phyloP scores from a whole-genome alignment of 495 filamentous ascomycete species.

The Chlorociboria aeruginascens region DNA sequence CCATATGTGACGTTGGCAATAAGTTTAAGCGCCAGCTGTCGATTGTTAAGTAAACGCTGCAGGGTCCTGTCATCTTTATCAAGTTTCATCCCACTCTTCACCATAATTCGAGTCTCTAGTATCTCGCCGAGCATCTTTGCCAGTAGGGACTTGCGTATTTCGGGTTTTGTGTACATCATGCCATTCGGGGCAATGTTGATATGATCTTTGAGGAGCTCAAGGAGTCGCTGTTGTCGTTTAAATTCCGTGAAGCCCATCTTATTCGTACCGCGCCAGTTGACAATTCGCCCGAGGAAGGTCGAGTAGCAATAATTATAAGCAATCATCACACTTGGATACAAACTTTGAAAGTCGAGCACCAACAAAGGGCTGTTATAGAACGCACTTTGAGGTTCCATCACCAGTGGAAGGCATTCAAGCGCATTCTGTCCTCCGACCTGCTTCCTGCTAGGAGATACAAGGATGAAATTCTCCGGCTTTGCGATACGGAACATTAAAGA shows the following conservation, averaged over 20 bases:
- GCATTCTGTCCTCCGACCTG: constrained; percentile 94
- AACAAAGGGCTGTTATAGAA: constrained; percentile 87
- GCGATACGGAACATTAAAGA: constrained; percentile 98
- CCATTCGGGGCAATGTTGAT: constrained; percentile 95
- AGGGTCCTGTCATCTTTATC: constrained; percentile 83
- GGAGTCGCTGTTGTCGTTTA: constrained; percentile 55
- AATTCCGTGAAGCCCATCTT: constrained; percentile 94
- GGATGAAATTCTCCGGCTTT: constrained; percentile 88
- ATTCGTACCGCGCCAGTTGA: constrained; percentile 75
- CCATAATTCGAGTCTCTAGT: constrained; percentile 93
- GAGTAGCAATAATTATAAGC: constrained; percentile 99
- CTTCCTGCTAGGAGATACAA: constrained; percentile 79
- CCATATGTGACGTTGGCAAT: constrained; percentile 98
- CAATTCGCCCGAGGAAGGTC: constrained; percentile 79
- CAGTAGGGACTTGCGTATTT: constrained; percentile 77
- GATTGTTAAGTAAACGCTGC: constrained; percentile 82
- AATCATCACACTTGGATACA: constrained; percentile 98
- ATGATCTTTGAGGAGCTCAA: constrained; percentile 70
- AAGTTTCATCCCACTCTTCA: constrained; percentile 92
- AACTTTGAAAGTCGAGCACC: constrained; percentile 89
- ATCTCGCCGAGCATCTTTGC: constrained; percentile 97
- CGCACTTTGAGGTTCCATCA: constrained; percentile 94
- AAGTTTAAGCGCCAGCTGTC: constrained; percentile 91
- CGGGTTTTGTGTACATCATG: constrained; percentile 83
- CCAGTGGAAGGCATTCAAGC: constrained; percentile 84